Conservation (phyloP, 805 yeast genomes). For the Ogataea pini region DNA sequence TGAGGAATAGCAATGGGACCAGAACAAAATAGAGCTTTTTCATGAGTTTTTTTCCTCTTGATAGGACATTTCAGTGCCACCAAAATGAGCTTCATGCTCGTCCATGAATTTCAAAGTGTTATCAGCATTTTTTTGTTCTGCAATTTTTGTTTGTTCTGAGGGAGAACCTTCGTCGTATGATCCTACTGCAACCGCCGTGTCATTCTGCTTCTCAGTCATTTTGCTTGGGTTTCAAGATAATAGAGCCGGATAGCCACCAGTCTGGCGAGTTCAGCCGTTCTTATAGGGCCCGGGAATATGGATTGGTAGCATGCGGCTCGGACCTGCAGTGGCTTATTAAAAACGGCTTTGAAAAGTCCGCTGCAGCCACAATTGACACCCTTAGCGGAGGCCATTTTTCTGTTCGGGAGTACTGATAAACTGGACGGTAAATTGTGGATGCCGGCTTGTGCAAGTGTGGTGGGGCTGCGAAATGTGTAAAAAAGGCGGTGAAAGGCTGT, state of each 20-base stretch:
- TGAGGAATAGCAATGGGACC: constrained; percentile 26
- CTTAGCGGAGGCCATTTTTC: not conserved
- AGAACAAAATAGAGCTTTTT: constrained; percentile 26
- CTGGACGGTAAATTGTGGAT: too few species aligned
- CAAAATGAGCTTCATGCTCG: constrained; percentile 12
- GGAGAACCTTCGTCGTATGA: not conserved
- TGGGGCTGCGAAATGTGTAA: not conserved
- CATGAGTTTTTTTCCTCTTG: constrained; percentile 22
- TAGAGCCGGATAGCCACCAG: too few species aligned
- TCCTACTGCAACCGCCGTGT: not conserved
- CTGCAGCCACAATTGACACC: not conserved
- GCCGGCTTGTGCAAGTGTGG: not conserved
- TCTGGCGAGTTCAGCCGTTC: too few species aligned
- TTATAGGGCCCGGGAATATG: too few species aligned
- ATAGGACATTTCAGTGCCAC: constrained; percentile 22
- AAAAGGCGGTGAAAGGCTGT: not conserved
- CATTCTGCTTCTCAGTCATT: not conserved
- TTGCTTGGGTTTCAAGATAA: too few species aligned
- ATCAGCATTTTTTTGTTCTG: constrained; percentile 26
- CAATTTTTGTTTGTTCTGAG: constrained; percentile 8
- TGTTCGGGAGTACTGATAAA: not conserved
- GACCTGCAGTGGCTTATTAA: not conserved
- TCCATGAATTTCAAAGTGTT: constrained; percentile 26
- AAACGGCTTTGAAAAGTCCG: not conserved
- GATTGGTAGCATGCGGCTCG: not conserved